These are phyloP conservation scores for Oryza brachyantha DNA, from an alignment of 176 grass and related monocot species.

Conservation along the genomic window DNA sequence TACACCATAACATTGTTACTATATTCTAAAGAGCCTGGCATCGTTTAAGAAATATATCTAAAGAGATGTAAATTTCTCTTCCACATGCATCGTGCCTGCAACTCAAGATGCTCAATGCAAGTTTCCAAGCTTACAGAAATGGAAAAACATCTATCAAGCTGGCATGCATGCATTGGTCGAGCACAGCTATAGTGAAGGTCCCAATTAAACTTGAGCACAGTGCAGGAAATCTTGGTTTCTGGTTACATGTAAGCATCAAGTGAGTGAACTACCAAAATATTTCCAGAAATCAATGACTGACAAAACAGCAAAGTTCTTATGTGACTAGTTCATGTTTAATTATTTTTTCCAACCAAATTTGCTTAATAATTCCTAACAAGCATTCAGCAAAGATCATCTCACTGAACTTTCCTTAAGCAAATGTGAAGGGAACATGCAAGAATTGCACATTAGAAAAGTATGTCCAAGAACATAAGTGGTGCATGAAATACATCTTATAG, in stretches of 20 bases:
- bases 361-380: neutral
- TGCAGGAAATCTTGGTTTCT: neutral
- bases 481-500: neutral
- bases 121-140: neutral
- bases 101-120: neutral
- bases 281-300: conserved; percentile 1
- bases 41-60: neutral
- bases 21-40: neutral
- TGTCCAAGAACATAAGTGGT: neutral
- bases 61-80: neutral
- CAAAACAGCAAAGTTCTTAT: conserved; percentile 7
- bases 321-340: neutral
- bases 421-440: neutral
- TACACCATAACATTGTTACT: neutral
- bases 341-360: neutral
- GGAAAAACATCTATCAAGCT: neutral
- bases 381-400: neutral
- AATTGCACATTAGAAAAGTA: neutral
- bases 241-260: neutral
- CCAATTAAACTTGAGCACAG: neutral
- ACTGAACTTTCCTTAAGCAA: neutral
- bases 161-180: neutral
- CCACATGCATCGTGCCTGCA: neutral
- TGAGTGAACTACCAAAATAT: neutral
- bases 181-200: neutral